Percentiles rank a stretch among this genome's conserved stretches.
These are phyloP conservation scores for Aspergillus sp. DNA, from an alignment of 2,329 filamentous ascomycete species.

Conservation along the genomic window DNA sequence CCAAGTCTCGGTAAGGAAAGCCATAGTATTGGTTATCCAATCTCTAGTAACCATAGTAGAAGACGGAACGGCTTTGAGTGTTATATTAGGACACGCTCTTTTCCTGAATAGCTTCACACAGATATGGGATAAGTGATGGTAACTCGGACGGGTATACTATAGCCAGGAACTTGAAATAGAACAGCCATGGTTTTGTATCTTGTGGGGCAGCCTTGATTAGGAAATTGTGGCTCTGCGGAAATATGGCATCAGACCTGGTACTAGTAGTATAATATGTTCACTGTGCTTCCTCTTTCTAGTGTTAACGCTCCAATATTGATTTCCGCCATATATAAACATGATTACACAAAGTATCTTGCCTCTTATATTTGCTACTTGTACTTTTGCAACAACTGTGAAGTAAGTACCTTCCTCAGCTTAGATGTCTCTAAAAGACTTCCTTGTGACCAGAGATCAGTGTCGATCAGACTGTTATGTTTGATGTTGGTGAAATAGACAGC, in stretches of 20 bases:
- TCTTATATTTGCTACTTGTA: not conserved
- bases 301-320: too few species aligned
- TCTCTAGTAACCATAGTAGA: not conserved
- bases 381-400: not conserved
- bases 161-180: not conserved
- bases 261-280: not conserved
- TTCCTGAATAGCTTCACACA: not conserved
- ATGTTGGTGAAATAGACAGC: not conserved
- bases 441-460: not conserved
- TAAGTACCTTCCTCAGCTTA: not conserved
- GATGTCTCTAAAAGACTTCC: not conserved
- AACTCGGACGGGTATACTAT: not conserved
- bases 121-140: not conserved
- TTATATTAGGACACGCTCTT: not conserved
- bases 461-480: not conserved
- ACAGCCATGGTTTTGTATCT: not conserved
- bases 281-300: too few species aligned
- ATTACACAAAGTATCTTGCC: not conserved
- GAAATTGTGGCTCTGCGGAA: not conserved
- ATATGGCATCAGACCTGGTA: not conserved
- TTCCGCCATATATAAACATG: too few species aligned
- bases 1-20: not conserved
- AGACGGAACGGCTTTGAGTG: not conserved
- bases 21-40: not conserved
- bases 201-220: not conserved